Evolutionary conservation across 306 rosid genomes (phyloP).

Genomic region (Vicia villosa): DNA sequence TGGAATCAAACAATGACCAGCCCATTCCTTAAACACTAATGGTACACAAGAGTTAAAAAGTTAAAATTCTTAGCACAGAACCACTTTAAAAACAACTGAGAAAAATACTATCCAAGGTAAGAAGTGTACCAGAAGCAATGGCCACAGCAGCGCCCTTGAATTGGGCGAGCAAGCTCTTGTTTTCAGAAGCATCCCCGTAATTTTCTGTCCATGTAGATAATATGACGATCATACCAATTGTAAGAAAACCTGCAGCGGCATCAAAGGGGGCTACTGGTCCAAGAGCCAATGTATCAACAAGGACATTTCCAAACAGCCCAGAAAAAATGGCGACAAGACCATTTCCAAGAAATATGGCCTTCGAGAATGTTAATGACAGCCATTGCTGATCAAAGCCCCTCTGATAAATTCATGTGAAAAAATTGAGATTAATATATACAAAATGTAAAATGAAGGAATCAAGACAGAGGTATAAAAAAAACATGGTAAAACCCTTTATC

Average conservation of each 20-base stretch:
- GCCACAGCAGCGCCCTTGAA: constrained; percentile 91
- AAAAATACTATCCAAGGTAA: constrained; percentile 9
- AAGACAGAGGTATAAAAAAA: background rate
- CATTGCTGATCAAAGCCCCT: constrained; percentile 98
- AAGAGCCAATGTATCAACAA: constrained; percentile 75
- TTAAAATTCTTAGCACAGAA: constrained; percentile 32
- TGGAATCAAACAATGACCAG: constrained; percentile 8
- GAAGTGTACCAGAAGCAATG: constrained; percentile 84
- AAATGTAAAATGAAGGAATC: constrained; percentile 33
- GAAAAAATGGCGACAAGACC: constrained; percentile 86
- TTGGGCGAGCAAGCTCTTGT: constrained; percentile 79
- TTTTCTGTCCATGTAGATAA: constrained; percentile 86
- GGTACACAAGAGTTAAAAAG: background rate
- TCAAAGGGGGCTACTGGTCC: constrained; percentile 99
- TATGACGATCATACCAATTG: constrained; percentile 87
- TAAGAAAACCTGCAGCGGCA: constrained; percentile 96
- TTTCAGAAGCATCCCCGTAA: constrained; percentile 82
- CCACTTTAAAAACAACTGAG: constrained; percentile 16
- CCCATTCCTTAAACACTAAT: constrained; percentile 14
- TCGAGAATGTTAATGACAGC: constrained; percentile 86
- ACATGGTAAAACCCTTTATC: background rate
- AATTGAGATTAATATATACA: constrained; percentile 36
- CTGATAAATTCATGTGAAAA: constrained; percentile 47
- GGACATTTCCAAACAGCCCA: constrained; percentile 90
- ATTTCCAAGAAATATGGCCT: constrained; percentile 96